Percentiles rank a stretch among this genome's conserved stretches.
Evolutionary conservation across 148 eudicot species (phyloP).

Genomic region (Rhododendron griersonianum): DNA sequence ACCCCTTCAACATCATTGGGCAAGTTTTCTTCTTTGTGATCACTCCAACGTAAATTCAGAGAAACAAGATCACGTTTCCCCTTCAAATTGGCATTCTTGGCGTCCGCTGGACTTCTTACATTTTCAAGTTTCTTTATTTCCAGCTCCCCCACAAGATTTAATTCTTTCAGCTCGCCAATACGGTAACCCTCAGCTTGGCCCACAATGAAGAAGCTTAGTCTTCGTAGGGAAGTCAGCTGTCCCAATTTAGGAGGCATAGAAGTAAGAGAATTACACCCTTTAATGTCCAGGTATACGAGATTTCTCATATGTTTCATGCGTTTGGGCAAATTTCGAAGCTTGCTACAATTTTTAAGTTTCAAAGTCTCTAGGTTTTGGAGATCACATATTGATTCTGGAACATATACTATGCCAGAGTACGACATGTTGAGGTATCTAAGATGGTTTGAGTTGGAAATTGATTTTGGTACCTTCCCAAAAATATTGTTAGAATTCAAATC

Average conservation of each 20-base stretch:
- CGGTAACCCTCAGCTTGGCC: not conserved
- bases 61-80: not conserved
- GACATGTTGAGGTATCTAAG: too few species aligned
- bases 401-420: too few species aligned
- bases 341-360: too few species aligned
- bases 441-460: not conserved
- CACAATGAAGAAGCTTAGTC: not conserved
- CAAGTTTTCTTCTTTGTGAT: not conserved
- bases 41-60: not conserved
- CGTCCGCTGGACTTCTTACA: not conserved
- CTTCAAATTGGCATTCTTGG: not conserved
- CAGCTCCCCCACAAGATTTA: conserved; percentile 5
- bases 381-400: too few species aligned
- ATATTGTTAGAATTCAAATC: accelerated
- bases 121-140: conserved; percentile 4
- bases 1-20: not conserved
- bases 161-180: conserved; percentile 1
- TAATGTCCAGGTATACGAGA: too few species aligned
- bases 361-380: too few species aligned
- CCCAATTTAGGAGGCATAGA: too few species aligned
- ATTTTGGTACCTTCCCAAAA: not conserved
- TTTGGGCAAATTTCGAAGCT: too few species aligned
- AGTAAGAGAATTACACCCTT: too few species aligned
- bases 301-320: too few species aligned
- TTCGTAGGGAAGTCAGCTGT: too few species aligned